Percentiles rank a stretch among this genome's conserved stretches.
These are phyloP conservation scores for Candida yuanshanica DNA, from an alignment of 805 yeast species.

Conservation along the genomic window DNA sequence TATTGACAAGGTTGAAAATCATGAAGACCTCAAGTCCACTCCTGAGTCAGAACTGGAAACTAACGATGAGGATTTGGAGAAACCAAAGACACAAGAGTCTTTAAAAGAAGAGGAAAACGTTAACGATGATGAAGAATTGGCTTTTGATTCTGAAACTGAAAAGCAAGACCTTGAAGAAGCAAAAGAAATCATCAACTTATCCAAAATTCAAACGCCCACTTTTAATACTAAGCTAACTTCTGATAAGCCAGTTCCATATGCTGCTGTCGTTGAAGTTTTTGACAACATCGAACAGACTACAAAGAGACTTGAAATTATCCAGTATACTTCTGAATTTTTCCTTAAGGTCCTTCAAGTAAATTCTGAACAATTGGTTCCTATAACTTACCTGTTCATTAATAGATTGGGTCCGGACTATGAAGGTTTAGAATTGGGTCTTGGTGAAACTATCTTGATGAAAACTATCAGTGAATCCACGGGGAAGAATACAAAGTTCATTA, in stretches of 20 bases:
- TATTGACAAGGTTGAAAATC: not conserved
- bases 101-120: constrained; percentile 3
- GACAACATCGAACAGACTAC: constrained; percentile 75
- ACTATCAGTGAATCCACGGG: constrained; percentile 92
- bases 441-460: constrained; percentile 82
- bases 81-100: not conserved
- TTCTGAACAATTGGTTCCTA: constrained; percentile 52
- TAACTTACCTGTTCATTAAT: constrained; percentile 82
- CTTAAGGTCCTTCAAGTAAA: constrained; percentile 51
- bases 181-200: constrained; percentile 13
- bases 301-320: constrained; percentile 76
- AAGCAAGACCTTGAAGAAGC: constrained; percentile 21
- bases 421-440: constrained; percentile 88
- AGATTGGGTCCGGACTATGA: constrained; percentile 94
- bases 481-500: constrained; percentile 62
- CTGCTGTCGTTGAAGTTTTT: constrained; percentile 53
- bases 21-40: not conserved
- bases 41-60: not conserved
- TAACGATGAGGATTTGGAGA: not conserved
- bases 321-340: constrained; percentile 69
- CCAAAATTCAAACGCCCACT: constrained; percentile 8
- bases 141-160: constrained; percentile 20
- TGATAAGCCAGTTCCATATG: constrained; percentile 26
- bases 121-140: constrained; percentile 15
- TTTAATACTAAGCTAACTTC: constrained; percentile 4